phyloP scores from a whole-genome alignment of 495 filamentous ascomycete genomes.

The Jackrogersella multiformis region DNA sequence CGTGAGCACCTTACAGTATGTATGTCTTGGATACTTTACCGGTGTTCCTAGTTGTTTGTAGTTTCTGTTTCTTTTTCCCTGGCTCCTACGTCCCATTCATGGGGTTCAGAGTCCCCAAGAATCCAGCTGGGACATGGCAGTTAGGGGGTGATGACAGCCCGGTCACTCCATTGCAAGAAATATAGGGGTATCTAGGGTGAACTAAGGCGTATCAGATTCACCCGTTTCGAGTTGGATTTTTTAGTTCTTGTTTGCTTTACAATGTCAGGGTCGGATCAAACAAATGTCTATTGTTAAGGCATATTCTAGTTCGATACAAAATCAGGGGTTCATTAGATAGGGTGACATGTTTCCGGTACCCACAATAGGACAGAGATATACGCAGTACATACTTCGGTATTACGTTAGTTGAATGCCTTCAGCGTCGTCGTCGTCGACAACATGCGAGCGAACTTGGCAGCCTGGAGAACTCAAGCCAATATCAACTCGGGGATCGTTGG shows the following conservation, averaged over 20 bases:
- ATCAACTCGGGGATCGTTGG: not conserved
- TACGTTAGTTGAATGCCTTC: slow-evolving; percentile 1
- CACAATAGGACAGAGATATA: slow-evolving; percentile 5
- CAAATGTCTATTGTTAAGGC: not conserved
- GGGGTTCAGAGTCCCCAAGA: slow-evolving; percentile 50
- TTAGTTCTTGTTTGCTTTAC: not conserved
- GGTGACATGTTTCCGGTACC: not conserved
- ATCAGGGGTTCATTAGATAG: slow-evolving; percentile 9
- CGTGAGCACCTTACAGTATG: slow-evolving; percentile 12
- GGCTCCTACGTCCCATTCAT: slow-evolving; percentile 56
- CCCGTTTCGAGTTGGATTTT: not conserved
- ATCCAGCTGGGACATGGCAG: slow-evolving; percentile 6
- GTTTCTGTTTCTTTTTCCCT: slow-evolving; percentile 53
- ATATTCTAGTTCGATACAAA: not conserved
- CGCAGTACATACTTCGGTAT: not conserved
- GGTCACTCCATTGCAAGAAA: slow-evolving; percentile 10
- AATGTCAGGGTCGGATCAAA: not conserved
- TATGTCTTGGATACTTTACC: slow-evolving; percentile 50
- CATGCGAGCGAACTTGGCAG: not conserved
- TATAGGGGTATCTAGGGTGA: slow-evolving; percentile 3
- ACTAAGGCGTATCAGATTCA: not conserved
- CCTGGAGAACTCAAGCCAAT: slow-evolving; percentile 14
- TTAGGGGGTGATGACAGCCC: slow-evolving; percentile 18
- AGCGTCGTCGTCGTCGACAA: not conserved
- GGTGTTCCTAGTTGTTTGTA: slow-evolving; percentile 46